phyloP scores from a whole-genome alignment of 163 green algal species.

The Prototheca cutis region DNA sequence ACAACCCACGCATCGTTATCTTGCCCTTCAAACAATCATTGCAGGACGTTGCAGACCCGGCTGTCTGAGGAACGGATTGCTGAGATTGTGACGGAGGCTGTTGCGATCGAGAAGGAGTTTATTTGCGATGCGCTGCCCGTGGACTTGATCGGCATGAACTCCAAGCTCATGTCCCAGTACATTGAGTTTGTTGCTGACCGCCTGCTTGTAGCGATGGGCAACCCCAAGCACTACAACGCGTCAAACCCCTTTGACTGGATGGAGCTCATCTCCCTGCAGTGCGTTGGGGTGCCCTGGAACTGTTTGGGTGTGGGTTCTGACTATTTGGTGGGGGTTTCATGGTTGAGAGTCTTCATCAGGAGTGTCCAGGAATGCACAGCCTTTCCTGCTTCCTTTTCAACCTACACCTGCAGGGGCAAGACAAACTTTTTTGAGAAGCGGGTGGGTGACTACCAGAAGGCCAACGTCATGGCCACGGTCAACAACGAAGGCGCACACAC shows the following conservation, averaged over 20 bases:
- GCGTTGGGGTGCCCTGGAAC: constrained; percentile 32
- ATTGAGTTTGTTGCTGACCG: constrained; percentile 97
- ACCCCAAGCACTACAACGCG: constrained; percentile 72
- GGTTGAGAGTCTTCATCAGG: too few relatives aligned
- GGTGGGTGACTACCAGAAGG: constrained; percentile 96
- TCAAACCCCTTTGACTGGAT: constrained; percentile 98
- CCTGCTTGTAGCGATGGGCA: constrained; percentile 73
- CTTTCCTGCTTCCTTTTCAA: too few relatives aligned
- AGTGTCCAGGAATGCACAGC: too few relatives aligned
- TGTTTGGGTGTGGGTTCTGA: constrained; percentile 46
- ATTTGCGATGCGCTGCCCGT: constrained; percentile 76
- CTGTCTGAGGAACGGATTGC: constrained; percentile 38
- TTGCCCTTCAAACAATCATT: too few relatives aligned
- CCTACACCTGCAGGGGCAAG: constrained; percentile 87
- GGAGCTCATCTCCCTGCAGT: constrained; percentile 94
- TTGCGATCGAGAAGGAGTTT: constrained; percentile 95
- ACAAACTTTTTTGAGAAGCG: constrained; percentile 99
- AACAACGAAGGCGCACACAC: constrained; percentile 22
- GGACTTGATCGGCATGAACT: constrained; percentile 94
- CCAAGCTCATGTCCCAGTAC: constrained; percentile 86
- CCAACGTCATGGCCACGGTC: constrained; percentile 70
- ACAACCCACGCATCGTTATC: too few relatives aligned
- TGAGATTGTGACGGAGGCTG: constrained; percentile 84
- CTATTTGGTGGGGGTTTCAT: constrained; percentile 15
- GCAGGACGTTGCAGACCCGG: too few relatives aligned